Conservation (phyloP, 108 stramenopile species). For the Fragilariopsis cylindrus region DNA sequence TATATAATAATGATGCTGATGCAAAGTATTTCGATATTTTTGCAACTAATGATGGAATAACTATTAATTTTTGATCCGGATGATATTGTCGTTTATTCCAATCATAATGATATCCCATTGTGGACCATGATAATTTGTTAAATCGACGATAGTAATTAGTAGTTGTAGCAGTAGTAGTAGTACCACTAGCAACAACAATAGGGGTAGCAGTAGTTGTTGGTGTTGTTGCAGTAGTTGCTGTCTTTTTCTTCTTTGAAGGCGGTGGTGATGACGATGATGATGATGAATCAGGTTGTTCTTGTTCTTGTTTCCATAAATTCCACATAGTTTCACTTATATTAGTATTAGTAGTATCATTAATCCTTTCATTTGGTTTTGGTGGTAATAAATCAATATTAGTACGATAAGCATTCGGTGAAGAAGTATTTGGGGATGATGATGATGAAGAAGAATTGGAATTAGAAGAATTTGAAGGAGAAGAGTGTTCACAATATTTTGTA, state of each 20-base stretch:
- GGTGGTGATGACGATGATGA: neutral
- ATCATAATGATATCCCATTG: slow-evolving; percentile 72
- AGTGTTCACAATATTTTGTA: slow-evolving; percentile 50
- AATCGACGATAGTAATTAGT: slow-evolving; percentile 26
- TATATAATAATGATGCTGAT: neutral
- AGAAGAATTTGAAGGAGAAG: neutral
- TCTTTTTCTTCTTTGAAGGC: neutral
- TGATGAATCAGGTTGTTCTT: neutral
- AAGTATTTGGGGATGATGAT: neutral
- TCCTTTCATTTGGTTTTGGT: slow-evolving; percentile 35
- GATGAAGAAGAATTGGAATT: too few species aligned
- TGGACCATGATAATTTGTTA: slow-evolving; percentile 65
- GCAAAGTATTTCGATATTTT: slow-evolving; percentile 42
- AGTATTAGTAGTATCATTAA: slow-evolving; percentile 8
- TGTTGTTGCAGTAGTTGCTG: too few species aligned
- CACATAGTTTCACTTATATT: slow-evolving; percentile 34
- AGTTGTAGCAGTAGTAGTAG: too few species aligned
- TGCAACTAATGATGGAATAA: slow-evolving; percentile 40
- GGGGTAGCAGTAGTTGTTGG: too few species aligned
- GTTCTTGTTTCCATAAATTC: slow-evolving; percentile 41
- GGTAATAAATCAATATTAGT: slow-evolving; percentile 63
- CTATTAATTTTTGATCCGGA: slow-evolving; percentile 36
- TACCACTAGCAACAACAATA: too few species aligned
- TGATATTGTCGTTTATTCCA: slow-evolving; percentile 59
- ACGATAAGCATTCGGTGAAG: slow-evolving; percentile 15